Evolutionary conservation across 1,284 basidiomycete species (phyloP).

Genomic region (Ganoderma sp.): DNA sequence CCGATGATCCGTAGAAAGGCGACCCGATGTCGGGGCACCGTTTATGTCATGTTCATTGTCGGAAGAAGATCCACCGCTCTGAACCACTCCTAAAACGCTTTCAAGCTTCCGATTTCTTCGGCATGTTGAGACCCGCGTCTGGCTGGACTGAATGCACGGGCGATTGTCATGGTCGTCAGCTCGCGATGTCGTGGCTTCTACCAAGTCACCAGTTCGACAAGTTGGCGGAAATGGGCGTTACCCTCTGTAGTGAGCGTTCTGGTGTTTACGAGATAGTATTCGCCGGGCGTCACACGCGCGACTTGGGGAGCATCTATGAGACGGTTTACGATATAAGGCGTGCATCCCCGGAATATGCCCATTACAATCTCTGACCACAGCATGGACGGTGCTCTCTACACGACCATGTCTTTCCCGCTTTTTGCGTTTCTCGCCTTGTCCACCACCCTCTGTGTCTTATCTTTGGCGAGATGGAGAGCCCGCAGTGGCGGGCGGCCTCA

Average conservation of each 20-base stretch:
- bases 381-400: not conserved
- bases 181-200: not conserved
- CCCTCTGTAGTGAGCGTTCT: not conserved
- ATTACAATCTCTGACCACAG: not conserved
- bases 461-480: not conserved
- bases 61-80: not conserved
- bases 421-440: not conserved
- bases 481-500: slow-evolving; percentile 1
- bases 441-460: not conserved
- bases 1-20: not conserved
- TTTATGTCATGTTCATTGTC: not conserved
- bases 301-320: not conserved
- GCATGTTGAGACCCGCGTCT: not conserved
- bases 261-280: not conserved
- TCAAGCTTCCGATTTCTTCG: not conserved
- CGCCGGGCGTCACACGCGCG: not conserved
- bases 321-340: not conserved
- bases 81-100: not conserved
- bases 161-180: not conserved
- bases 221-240: not conserved
- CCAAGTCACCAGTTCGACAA: not conserved
- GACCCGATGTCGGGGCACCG: not conserved
- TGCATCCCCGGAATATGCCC: not conserved
- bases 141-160: not conserved
- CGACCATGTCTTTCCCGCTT: not conserved